A percentile compares a stretch with the other conserved stretches of the same genome.
Conservation (phyloP, 2,329 filamentous ascomycete genomes). For the Trichoderma endophyticum region DNA sequence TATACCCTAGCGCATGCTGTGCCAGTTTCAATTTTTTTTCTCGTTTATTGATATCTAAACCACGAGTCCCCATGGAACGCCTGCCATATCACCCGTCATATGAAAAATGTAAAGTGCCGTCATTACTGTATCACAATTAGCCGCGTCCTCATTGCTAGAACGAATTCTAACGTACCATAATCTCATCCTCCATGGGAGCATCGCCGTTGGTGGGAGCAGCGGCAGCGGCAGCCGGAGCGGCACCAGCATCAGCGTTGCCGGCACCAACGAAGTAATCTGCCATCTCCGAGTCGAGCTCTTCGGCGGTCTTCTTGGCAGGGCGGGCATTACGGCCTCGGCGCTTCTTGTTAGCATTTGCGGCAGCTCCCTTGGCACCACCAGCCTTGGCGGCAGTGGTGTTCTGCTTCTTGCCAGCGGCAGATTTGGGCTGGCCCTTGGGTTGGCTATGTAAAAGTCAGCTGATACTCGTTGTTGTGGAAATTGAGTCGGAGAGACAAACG, state of each 20-base stretch:
- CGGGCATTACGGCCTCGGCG: constrained; percentile 58
- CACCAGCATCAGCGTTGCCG: constrained; percentile 44
- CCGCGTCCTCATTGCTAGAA: background rate
- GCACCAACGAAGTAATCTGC: constrained; percentile 77
- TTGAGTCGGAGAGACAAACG: constrained; percentile 25
- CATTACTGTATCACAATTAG: constrained; percentile 11
- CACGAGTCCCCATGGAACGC: constrained; percentile 22
- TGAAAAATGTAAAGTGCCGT: background rate
- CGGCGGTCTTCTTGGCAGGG: constrained; percentile 80
- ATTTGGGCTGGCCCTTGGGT: constrained; percentile 63
- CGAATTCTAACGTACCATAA: constrained; percentile 40
- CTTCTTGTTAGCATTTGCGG: constrained; percentile 50
- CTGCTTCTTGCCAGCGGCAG: constrained; percentile 71
- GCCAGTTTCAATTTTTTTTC: constrained; percentile 11
- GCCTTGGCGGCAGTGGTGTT: constrained; percentile 34
- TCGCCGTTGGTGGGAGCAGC: constrained; percentile 50
- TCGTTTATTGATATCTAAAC: constrained; percentile 24
- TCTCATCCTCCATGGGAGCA: constrained; percentile 66
- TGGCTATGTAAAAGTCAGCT: constrained; percentile 26
- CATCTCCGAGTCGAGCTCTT: constrained; percentile 98
- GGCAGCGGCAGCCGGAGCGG: constrained; percentile 45
- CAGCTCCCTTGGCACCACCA: constrained; percentile 42
- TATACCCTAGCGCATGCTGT: background rate
- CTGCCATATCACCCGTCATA: background rate
- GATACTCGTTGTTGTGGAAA: background rate